A percentile compares a stretch with the other conserved stretches of the same genome.
Evolutionary conservation across 306 rosid species (phyloP).

Genomic region (Cotoneaster glaucophyllus): DNA sequence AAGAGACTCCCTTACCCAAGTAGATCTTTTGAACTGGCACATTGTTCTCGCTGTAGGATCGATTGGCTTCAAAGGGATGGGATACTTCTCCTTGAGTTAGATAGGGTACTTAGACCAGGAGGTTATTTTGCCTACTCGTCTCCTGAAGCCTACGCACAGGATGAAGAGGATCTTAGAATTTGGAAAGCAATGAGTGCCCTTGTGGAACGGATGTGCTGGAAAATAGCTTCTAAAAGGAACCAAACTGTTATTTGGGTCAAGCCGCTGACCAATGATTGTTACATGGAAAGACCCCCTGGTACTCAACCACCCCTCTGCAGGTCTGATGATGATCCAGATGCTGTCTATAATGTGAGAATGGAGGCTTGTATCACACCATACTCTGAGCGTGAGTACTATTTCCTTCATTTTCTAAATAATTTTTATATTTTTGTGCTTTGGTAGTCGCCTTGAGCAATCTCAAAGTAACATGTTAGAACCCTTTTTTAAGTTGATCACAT

Average conservation of each 20-base stretch:
- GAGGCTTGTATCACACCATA: slow-evolving; percentile 91
- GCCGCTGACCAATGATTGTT: slow-evolving; percentile 84
- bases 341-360: slow-evolving; percentile 81
- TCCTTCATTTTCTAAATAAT: background rate
- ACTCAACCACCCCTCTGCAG: slow-evolving; percentile 92
- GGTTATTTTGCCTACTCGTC: slow-evolving; percentile 98
- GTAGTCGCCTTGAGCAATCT: background rate
- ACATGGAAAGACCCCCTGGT: slow-evolving; percentile 66
- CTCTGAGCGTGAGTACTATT: slow-evolving; percentile 68
- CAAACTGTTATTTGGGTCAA: slow-evolving; percentile 98
- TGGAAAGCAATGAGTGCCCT: slow-evolving; percentile 94
- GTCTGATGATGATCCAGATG: slow-evolving; percentile 82
- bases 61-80: slow-evolving; percentile 99
- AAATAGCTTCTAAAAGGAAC: slow-evolving; percentile 68
- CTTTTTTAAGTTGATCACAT: background rate
- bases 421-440: background rate
- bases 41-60: slow-evolving; percentile 97
- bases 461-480: background rate
- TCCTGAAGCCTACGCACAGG: slow-evolving; percentile 99
- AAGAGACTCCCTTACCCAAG: slow-evolving; percentile 99
- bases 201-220: slow-evolving; percentile 96
- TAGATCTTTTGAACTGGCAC: slow-evolving; percentile 97
- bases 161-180: slow-evolving; percentile 90
- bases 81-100: slow-evolving; percentile 87
- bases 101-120: slow-evolving; percentile 92